Percentiles rank a stretch among this genome's conserved stretches.
Evolutionary conservation across 2,329 filamentous ascomycete genomes (phyloP).

Genomic region (Pestalotiopsis sp.): DNA sequence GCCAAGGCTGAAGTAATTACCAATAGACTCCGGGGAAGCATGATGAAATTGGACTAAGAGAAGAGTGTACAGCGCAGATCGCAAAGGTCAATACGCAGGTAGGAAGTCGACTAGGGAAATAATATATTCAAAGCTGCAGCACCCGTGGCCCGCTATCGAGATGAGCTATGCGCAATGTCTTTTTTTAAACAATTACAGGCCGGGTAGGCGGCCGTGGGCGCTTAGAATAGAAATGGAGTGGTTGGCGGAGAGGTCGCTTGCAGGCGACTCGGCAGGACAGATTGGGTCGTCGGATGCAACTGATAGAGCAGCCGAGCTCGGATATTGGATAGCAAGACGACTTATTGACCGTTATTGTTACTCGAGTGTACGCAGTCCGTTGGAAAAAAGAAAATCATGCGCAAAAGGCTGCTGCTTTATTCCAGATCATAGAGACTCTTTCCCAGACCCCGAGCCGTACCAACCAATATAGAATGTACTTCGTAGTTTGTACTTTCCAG

Average conservation of each 20-base stretch:
- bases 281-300: background rate
- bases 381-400: no score
- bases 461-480: no score
- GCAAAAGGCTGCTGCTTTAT: no score
- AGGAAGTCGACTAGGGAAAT: background rate
- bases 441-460: no score
- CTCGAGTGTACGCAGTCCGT: no score
- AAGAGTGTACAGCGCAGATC: slow-evolving; percentile 12
- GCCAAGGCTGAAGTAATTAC: slow-evolving; percentile 28
- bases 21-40: slow-evolving; percentile 29
- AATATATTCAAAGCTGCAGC: slow-evolving; percentile 1
- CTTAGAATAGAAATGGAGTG: slow-evolving; percentile 32
- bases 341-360: no score
- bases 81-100: background rate
- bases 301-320: background rate
- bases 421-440: no score
- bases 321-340: background rate
- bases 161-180: slow-evolving; percentile 22
- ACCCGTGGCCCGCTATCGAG: background rate
- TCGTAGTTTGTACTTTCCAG: no score
- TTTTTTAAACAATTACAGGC: slow-evolving; percentile 21
- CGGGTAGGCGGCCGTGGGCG: slow-evolving; percentile 27
- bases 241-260: slow-evolving; percentile 28
- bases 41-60: slow-evolving; percentile 18
- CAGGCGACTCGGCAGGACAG: background rate